Evolutionary conservation across 2,329 filamentous ascomycete species (phyloP).

Genomic region (Diaporthe velutina): DNA sequence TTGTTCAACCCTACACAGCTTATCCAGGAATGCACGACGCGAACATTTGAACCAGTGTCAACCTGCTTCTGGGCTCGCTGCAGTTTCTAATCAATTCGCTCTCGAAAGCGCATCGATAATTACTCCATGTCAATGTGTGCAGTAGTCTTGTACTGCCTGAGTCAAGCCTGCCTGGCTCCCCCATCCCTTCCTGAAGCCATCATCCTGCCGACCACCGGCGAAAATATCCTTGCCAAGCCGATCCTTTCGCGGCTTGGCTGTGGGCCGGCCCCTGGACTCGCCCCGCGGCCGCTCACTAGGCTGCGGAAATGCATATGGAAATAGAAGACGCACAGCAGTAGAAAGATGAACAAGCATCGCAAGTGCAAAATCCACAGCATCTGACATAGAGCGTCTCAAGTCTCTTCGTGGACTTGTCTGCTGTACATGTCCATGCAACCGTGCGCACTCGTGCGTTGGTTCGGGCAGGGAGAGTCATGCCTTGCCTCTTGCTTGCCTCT

Average conservation of each 20-base stretch:
- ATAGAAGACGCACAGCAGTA: neutral
- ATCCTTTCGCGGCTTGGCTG: neutral
- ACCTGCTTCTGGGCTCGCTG: neutral
- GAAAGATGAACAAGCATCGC: neutral
- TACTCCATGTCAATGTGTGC: neutral
- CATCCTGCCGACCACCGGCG: neutral
- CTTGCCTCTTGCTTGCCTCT: neutral
- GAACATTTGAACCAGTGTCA: neutral
- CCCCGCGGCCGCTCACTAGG: neutral
- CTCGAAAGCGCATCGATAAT: neutral
- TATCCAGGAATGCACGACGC: neutral
- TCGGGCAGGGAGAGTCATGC: conserved; percentile 6
- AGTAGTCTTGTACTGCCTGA: neutral
- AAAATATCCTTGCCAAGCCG: neutral
- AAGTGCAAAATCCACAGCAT: neutral
- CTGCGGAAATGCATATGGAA: neutral
- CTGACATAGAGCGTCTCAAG: neutral
- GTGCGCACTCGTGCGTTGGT: neutral
- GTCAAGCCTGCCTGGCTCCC: neutral
- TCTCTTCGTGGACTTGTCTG: too few relatives aligned
- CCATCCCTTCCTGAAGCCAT: neutral
- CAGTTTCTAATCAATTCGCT: neutral
- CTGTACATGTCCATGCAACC: neutral
- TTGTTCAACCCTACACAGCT: neutral
- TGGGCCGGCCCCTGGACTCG: neutral